phyloP scores from a whole-genome alignment of 2,329 filamentous ascomycete genomes.

The Fonsecaea multimorphosa region DNA sequence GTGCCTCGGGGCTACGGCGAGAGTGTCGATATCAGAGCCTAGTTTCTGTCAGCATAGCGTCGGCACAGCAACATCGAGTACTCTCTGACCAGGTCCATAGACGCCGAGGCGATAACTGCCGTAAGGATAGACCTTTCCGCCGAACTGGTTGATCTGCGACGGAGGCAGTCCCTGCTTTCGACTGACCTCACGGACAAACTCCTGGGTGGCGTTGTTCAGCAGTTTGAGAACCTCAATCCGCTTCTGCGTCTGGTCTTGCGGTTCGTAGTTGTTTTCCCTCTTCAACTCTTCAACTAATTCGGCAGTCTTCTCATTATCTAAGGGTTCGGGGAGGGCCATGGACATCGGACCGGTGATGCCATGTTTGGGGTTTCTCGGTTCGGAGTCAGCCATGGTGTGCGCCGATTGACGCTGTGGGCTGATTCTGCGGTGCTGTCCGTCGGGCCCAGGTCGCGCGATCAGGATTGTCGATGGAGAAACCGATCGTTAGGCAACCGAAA shows the following conservation, averaged over 20 bases:
- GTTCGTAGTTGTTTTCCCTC: constrained; percentile 89
- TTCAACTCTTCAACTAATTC: constrained; percentile 83
- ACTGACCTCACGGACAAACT: constrained; percentile 85
- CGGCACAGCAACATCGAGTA: not conserved
- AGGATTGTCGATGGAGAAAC: constrained; percentile 1
- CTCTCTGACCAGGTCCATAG: constrained; percentile 72
- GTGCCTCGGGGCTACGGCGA: constrained; percentile 89
- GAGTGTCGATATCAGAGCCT: constrained; percentile 97
- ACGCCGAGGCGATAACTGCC: constrained; percentile 95
- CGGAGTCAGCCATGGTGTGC: constrained; percentile 25
- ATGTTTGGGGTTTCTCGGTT: constrained; percentile 54
- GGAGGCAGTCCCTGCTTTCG: constrained; percentile 74
- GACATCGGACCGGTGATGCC: constrained; percentile 89
- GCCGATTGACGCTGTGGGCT: not conserved
- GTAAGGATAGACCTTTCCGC: constrained; percentile 93
- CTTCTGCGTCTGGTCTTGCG: constrained; percentile 78
- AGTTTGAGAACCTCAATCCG: constrained; percentile 75
- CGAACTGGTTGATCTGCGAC: constrained; percentile 78
- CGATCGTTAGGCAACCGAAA: constrained; percentile 3
- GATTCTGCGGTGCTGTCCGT: not conserved
- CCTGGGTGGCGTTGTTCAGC: constrained; percentile 78
- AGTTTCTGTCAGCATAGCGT: not conserved
- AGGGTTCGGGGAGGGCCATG: constrained; percentile 72
- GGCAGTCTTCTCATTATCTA: constrained; percentile 78
- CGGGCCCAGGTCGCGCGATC: not conserved